Evolutionary conservation across 768 basidiomycete species (phyloP).

Genomic region (Omphalotus guepiniiformis): DNA sequence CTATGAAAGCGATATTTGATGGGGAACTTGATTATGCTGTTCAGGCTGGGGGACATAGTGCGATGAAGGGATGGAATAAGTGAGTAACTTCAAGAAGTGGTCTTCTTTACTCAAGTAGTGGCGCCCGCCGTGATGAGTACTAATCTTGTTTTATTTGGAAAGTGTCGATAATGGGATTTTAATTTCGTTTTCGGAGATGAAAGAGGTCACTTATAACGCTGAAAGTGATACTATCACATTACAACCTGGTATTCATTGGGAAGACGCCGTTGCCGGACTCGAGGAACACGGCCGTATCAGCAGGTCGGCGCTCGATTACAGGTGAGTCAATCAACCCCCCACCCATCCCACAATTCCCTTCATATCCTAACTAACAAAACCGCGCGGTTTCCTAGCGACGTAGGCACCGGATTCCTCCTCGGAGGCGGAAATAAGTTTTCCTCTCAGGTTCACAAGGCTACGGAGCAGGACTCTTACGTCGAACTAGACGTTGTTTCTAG

Average conservation of each 20-base stretch:
- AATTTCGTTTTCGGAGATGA: conserved; percentile 10
- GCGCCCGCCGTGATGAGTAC: not conserved
- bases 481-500: conserved; percentile 40
- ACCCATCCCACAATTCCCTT: not conserved
- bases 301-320: conserved; percentile 8
- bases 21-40: conserved; percentile 16
- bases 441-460: conserved; percentile 34
- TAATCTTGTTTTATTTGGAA: not conserved
- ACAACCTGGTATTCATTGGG: conserved; percentile 10
- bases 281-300: conserved; percentile 15
- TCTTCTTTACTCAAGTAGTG: not conserved
- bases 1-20: conserved; percentile 19
- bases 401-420: conserved; percentile 40
- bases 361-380: not conserved
- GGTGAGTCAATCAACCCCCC: not conserved
- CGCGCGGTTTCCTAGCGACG: conserved; percentile 27
- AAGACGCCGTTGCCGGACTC: not conserved
- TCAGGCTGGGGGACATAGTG: conserved; percentile 20
- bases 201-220: conserved; percentile 5
- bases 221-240: conserved; percentile 6
- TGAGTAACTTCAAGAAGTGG: not conserved
- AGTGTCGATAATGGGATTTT: conserved; percentile 6
- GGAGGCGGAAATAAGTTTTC: conserved; percentile 41
- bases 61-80: conserved; percentile 18
- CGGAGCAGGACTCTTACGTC: conserved; percentile 32